A percentile compares a stretch with the other conserved stretches of the same genome.
Conservation (phyloP, 2,329 filamentous ascomycete species). For the Lachnellula willkommii region DNA sequence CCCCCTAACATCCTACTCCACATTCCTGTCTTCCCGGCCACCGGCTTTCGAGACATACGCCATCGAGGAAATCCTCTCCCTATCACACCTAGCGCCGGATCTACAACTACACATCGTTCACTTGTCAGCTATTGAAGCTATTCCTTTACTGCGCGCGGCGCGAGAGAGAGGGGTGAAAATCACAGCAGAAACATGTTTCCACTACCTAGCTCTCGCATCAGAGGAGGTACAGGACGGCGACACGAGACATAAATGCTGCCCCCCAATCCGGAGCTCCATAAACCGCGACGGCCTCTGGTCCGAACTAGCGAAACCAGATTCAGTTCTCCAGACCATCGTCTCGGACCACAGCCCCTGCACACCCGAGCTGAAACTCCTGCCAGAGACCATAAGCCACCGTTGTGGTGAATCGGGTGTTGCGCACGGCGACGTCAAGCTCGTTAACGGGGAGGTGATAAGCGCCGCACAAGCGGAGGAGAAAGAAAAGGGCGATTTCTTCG, state of each 20-base stretch:
- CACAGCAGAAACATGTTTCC: constrained; percentile 72
- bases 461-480: constrained; percentile 35
- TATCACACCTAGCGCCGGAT: constrained; percentile 73
- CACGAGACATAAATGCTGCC: constrained; percentile 69
- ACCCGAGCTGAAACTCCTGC: constrained; percentile 85
- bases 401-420: constrained; percentile 26
- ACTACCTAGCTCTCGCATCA: constrained; percentile 64
- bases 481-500: constrained; percentile 78
- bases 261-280: constrained; percentile 58
- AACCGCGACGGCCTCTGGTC: constrained; percentile 68
- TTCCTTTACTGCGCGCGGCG: constrained; percentile 60
- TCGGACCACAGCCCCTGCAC: constrained; percentile 97
- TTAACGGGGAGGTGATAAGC: constrained; percentile 23
- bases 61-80: constrained; percentile 75
- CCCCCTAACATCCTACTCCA: constrained; percentile 72
- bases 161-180: constrained; percentile 59
- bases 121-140: constrained; percentile 62
- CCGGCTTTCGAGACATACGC: constrained; percentile 88
- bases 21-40: constrained; percentile 87
- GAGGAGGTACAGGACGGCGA: constrained; percentile 63
- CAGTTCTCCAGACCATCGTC: constrained; percentile 85
- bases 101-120: constrained; percentile 85
- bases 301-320: constrained; percentile 65
- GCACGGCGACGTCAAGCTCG: constrained; percentile 16
- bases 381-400: constrained; percentile 48